Percentiles rank a stretch among this genome's conserved stretches.
Evolutionary conservation across 306 rosid species (phyloP).

Genomic region (Malus orientalis): DNA sequence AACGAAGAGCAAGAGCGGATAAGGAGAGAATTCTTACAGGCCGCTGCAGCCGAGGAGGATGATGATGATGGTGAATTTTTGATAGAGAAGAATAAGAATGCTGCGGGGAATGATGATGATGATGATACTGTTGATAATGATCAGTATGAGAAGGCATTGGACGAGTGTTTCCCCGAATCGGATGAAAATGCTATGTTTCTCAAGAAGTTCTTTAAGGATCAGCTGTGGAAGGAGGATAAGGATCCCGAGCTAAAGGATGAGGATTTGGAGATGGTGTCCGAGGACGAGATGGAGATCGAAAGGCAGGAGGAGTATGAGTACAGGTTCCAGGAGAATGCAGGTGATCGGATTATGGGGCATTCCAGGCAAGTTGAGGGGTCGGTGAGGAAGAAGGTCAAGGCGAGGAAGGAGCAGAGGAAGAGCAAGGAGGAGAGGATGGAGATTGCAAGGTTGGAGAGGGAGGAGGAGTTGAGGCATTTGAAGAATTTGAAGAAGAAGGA

Average conservation of each 20-base stretch:
- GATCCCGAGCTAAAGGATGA: conserved; percentile 34
- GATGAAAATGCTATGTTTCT: conserved; percentile 51
- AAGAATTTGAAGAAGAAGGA: conserved; percentile 92
- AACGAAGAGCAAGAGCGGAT: conserved; percentile 59
- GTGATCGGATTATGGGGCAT: conserved; percentile 73
- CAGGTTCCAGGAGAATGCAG: conserved; percentile 69
- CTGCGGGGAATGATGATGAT: conserved; percentile 16
- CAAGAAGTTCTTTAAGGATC: conserved; percentile 47
- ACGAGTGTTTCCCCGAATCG: conserved; percentile 57
- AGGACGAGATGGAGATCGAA: conserved; percentile 66
- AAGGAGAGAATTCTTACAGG: conserved; percentile 50
- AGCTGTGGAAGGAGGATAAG: conserved; percentile 55
- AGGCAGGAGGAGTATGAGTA: conserved; percentile 77
- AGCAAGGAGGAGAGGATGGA: conserved; percentile 86
- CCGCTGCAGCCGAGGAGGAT: conserved; percentile 32
- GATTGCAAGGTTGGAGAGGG: conserved; percentile 67
- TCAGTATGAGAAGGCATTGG: conserved; percentile 45
- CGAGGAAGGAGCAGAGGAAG: conserved; percentile 82
- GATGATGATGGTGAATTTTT: conserved; percentile 53
- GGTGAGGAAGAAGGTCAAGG: conserved; percentile 72
- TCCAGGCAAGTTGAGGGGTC: conserved; percentile 64
- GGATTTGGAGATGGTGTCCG: conserved; percentile 50
- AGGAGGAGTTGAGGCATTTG: conserved; percentile 80
- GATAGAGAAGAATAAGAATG: conserved; percentile 18
- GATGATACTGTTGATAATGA: conserved; percentile 18